Percentiles rank a stretch among this genome's conserved stretches.
These are phyloP conservation scores for Calonectria ilicicola DNA, from an alignment of 2,329 filamentous ascomycete genomes.

Conservation along the genomic window DNA sequence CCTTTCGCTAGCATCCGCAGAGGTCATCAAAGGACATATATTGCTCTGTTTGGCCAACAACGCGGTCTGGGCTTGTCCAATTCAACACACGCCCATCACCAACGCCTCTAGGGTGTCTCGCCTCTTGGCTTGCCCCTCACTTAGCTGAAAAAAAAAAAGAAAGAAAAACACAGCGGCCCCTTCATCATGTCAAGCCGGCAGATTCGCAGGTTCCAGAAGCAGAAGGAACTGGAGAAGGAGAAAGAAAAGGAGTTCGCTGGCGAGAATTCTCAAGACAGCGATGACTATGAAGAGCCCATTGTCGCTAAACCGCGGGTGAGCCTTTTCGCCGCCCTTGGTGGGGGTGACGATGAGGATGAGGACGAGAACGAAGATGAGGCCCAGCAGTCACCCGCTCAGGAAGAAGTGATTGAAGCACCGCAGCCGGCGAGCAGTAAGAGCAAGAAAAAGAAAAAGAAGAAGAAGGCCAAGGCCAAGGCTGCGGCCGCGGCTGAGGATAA, in stretches of 20 bases:
- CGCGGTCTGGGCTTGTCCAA: not conserved
- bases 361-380: constrained; percentile 44
- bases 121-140: constrained; percentile 24
- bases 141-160: constrained; percentile 17
- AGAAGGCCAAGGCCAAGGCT: constrained; percentile 39
- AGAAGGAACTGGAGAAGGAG: constrained; percentile 56
- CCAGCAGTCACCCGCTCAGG: constrained; percentile 23
- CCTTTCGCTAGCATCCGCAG: not conserved
- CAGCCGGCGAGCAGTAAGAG: constrained; percentile 22
- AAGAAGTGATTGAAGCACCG: constrained; percentile 35
- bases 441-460: constrained; percentile 55
- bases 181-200: constrained; percentile 64
- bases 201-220: constrained; percentile 64
- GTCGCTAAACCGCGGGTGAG: constrained; percentile 55
- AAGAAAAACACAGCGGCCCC: not conserved
- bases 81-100: not conserved
- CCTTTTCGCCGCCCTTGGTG: constrained; percentile 65
- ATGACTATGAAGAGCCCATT: constrained; percentile 46
- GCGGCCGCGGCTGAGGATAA: constrained; percentile 27
- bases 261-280: constrained; percentile 43
- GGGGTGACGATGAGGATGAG: constrained; percentile 55
- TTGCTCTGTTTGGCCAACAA: not conserved
- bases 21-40: not conserved
- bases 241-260: constrained; percentile 18
- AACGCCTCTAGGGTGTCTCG: not conserved